Percentiles rank a stretch among this genome's conserved stretches.
Evolutionary conservation across 1,139 yeast species (phyloP).

Genomic region (Taiozyma sp.): DNA sequence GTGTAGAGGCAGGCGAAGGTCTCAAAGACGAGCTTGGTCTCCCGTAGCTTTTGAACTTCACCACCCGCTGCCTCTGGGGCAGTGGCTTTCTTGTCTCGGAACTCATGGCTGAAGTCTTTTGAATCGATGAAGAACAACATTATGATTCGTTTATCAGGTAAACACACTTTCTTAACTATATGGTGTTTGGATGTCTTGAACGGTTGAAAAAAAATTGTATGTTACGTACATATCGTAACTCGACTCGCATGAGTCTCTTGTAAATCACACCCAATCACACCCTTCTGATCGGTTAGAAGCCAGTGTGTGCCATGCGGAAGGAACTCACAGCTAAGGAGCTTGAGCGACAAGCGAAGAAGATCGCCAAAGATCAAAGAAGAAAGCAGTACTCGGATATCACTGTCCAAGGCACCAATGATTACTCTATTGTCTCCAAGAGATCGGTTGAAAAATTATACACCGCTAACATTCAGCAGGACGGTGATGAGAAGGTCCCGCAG

Average conservation of each 20-base stretch:
- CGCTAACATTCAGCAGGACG: constrained; percentile 28
- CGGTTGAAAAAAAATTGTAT: neutral
- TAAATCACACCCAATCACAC: neutral
- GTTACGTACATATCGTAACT: neutral
- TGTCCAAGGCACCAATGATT: constrained; percentile 78
- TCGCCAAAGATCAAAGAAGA: constrained; percentile 42
- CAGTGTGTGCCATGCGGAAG: neutral
- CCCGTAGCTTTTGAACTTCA: constrained; percentile 5
- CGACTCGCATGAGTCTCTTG: neutral
- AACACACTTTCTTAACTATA: constrained; percentile 1
- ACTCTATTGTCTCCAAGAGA: constrained; percentile 77
- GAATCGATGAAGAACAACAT: neutral
- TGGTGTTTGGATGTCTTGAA: neutral
- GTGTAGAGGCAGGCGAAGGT: constrained; percentile 1
- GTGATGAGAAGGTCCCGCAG: constrained; percentile 10
- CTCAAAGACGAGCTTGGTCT: constrained; percentile 2
- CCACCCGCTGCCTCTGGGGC: constrained; percentile 11
- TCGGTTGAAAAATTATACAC: constrained; percentile 69
- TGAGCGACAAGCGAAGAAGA: constrained; percentile 29
- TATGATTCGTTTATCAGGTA: neutral
- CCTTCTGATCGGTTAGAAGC: neutral
- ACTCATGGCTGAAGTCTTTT: neutral
- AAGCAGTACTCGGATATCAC: constrained; percentile 53
- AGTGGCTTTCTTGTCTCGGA: neutral
- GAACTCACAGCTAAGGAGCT: constrained; percentile 10